Percentiles rank a stretch among this genome's conserved stretches.
Evolutionary conservation across 2,329 filamentous ascomycete genomes (phyloP).

Genomic region (Colletotrichum sp.): DNA sequence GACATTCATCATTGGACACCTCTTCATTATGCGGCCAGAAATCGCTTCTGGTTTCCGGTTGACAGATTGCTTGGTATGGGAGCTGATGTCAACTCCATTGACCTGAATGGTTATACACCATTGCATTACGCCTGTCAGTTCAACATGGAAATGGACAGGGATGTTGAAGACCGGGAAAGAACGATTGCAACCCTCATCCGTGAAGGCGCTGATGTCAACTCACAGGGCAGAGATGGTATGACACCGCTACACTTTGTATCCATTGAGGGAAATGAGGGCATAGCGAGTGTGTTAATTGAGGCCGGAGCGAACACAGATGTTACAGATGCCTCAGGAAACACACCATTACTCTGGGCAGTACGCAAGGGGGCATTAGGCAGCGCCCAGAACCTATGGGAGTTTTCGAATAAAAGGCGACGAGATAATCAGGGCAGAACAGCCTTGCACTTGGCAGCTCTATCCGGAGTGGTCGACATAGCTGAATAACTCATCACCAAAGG

Average conservation of each 20-base stretch:
- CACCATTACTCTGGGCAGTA: not conserved
- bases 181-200: not conserved
- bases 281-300: not conserved
- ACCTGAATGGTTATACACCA: not conserved
- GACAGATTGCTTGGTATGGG: accelerated
- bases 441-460: not conserved
- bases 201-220: not conserved
- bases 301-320: not conserved
- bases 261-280: not conserved
- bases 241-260: not conserved
- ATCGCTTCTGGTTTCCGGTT: accelerated
- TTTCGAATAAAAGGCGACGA: not conserved
- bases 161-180: no score
- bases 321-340: not conserved
- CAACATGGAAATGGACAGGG: not conserved
- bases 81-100: not conserved
- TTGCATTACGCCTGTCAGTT: not conserved
- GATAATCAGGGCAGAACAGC: not conserved
- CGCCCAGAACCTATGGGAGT: not conserved
- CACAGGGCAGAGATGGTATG: not conserved
- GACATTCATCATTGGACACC: not conserved
- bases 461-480: accelerated
- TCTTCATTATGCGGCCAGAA: not conserved
- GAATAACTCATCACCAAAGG: not conserved
- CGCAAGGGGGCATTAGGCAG: not conserved